Conservation (phyloP, 805 yeast species). For the Lipomyces mesembrius region DNA sequence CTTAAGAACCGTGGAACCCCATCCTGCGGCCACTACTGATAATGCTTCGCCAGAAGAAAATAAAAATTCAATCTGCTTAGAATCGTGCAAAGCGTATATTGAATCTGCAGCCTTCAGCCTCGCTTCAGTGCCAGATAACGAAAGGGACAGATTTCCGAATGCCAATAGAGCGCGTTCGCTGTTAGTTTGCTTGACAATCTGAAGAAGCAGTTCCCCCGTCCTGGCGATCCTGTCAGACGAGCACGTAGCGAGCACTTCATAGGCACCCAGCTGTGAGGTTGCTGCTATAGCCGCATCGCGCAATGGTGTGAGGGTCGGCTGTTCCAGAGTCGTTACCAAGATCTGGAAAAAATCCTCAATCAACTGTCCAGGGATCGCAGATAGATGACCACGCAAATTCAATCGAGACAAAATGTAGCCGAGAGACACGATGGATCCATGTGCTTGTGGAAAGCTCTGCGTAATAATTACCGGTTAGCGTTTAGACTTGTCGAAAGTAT, state of each 20-base stretch:
- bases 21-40: constrained; percentile 70
- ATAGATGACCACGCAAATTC: constrained; percentile 45
- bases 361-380: constrained; percentile 46
- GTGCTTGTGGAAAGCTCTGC: constrained; percentile 14
- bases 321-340: constrained; percentile 15
- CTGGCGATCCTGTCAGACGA: constrained; percentile 28
- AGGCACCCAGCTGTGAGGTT: constrained; percentile 48
- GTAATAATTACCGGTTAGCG: constrained; percentile 6
- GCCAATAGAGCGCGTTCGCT: constrained; percentile 65
- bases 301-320: constrained; percentile 6
- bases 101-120: constrained; percentile 46
- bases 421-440: constrained; percentile 44
- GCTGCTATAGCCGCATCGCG: constrained; percentile 35
- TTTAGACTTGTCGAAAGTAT: neutral
- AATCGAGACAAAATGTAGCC: constrained; percentile 57
- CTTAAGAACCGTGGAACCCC: constrained; percentile 64
- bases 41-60: constrained; percentile 87
- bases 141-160: constrained; percentile 60
- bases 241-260: constrained; percentile 46
- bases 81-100: constrained; percentile 61
- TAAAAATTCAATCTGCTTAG: constrained; percentile 75
- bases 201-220: constrained; percentile 33
- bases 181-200: constrained; percentile 49
- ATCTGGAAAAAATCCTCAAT: constrained; percentile 63
- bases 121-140: constrained; percentile 40